Percentiles rank a stretch among this genome's conserved stretches.
Conservation (phyloP, 768 basidiomycete genomes). For the Tubosaeta sp. region DNA sequence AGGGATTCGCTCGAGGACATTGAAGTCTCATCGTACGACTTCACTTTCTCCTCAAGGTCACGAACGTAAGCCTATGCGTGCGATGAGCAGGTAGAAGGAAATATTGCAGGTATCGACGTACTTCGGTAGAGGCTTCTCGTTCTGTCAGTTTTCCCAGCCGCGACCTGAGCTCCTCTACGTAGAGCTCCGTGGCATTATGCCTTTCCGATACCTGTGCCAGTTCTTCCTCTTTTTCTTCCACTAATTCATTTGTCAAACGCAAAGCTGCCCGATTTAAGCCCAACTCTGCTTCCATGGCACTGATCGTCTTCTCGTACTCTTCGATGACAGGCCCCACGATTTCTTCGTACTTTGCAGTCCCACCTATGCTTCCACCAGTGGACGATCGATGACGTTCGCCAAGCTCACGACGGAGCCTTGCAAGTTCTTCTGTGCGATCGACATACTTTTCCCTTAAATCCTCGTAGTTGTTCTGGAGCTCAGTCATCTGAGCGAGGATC, state of each 20-base stretch:
- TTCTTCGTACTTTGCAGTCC: slow-evolving; percentile 80
- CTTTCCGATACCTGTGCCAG: slow-evolving; percentile 59
- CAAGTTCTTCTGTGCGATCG: slow-evolving; percentile 85
- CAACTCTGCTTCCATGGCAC: slow-evolving; percentile 90
- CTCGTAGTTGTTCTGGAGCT: slow-evolving; percentile 83
- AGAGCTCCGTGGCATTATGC: slow-evolving; percentile 75
- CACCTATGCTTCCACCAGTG: slow-evolving; percentile 55
- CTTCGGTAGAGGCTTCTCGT: slow-evolving; percentile 90
- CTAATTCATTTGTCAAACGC: slow-evolving; percentile 86
- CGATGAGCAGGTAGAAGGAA: neutral
- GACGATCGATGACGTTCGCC: slow-evolving; percentile 67
- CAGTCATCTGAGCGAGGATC: slow-evolving; percentile 74
- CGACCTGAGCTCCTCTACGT: slow-evolving; percentile 80
- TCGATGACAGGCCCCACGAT: slow-evolving; percentile 97
- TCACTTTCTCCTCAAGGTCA: slow-evolving; percentile 91
- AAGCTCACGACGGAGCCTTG: slow-evolving; percentile 71
- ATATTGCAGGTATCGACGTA: slow-evolving; percentile 30
- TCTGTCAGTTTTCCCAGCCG: slow-evolving; percentile 81
- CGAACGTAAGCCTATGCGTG: slow-evolving; percentile 76
- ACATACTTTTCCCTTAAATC: slow-evolving; percentile 80
- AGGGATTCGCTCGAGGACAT: slow-evolving; percentile 74
- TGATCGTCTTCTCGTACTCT: slow-evolving; percentile 97
- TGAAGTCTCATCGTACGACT: slow-evolving; percentile 75
- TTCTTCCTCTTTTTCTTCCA: slow-evolving; percentile 88
- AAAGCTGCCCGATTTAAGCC: slow-evolving; percentile 83